Evolutionary conservation across 768 basidiomycete species (phyloP).

Genomic region (Kockovaella imperatae): DNA sequence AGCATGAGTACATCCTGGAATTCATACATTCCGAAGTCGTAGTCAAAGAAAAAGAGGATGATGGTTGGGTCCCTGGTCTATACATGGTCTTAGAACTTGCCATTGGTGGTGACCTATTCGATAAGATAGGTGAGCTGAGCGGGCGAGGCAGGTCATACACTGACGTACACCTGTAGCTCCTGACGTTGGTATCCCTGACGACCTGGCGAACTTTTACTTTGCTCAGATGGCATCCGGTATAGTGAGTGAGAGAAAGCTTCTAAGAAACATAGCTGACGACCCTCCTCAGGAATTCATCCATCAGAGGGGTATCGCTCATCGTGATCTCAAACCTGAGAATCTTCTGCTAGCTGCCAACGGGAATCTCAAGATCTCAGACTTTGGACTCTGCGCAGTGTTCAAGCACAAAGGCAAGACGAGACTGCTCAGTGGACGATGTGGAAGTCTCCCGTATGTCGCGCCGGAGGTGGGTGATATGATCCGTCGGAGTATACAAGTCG

Average conservation of each 20-base stretch:
- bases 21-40: conserved; percentile 72
- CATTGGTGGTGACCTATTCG: conserved; percentile 89
- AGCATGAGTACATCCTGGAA: conserved; percentile 71
- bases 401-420: conserved; percentile 78
- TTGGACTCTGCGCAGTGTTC: conserved; percentile 86
- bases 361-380: conserved; percentile 85
- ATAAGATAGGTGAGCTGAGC: conserved; percentile 73
- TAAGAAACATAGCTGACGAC: neutral
- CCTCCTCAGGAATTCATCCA: conserved; percentile 68
- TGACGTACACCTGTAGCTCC: conserved; percentile 60
- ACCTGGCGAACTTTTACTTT: conserved; percentile 85
- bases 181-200: conserved; percentile 75
- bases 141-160: neutral
- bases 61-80: conserved; percentile 63
- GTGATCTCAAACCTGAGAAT: conserved; percentile 96
- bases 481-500: neutral
- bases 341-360: conserved; percentile 76
- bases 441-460: conserved; percentile 87
- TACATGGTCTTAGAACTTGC: conserved; percentile 93
- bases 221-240: conserved; percentile 74
- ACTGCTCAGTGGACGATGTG: conserved; percentile 69
- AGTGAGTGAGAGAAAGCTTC: conserved; percentile 48
- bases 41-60: conserved; percentile 49
- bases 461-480: conserved; percentile 60
- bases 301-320: conserved; percentile 80